These are phyloP conservation scores for Alectoria sarmentosa DNA, from an alignment of 495 filamentous ascomycete species.

Conservation along the genomic window DNA sequence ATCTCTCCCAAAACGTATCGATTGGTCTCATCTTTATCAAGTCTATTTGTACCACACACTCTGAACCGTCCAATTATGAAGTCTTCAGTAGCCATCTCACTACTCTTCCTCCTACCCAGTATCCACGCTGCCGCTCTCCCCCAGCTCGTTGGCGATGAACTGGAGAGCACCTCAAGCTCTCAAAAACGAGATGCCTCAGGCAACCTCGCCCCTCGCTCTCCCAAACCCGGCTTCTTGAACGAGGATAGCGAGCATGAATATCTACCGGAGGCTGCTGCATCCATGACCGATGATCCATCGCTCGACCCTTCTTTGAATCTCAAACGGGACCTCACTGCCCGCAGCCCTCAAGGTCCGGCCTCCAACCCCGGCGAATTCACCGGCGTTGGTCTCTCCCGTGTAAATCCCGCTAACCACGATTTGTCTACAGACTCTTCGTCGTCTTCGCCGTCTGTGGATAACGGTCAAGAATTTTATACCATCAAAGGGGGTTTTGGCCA, in stretches of 20 bases:
- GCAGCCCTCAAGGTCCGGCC: slow-evolving; percentile 5
- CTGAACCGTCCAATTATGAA: slow-evolving; percentile 12
- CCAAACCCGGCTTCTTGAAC: neutral
- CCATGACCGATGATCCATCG: neutral
- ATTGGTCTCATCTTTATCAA: too few relatives aligned
- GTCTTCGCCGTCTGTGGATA: neutral
- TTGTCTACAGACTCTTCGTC: neutral
- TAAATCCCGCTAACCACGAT: neutral
- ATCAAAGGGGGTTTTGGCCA: neutral
- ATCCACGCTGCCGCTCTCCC: slow-evolving; percentile 5
- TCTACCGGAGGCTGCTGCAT: neutral
- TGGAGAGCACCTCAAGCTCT: neutral
- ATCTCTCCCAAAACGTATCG: too few relatives aligned
- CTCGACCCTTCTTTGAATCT: neutral
- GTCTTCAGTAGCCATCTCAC: neutral
- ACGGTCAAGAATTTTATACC: neutral
- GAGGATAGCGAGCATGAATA: neutral
- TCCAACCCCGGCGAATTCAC: slow-evolving; percentile 14
- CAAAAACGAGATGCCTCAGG: neutral
- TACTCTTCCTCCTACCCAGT: slow-evolving; percentile 1
- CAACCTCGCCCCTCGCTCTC: neutral
- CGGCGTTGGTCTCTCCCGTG: slow-evolving; percentile 1
- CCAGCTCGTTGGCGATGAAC: neutral
- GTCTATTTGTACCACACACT: neutral
- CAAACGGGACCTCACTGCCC: neutral